Conservation (phyloP, 2,329 filamentous ascomycete species). For the Colletotrichum falcatum region DNA sequence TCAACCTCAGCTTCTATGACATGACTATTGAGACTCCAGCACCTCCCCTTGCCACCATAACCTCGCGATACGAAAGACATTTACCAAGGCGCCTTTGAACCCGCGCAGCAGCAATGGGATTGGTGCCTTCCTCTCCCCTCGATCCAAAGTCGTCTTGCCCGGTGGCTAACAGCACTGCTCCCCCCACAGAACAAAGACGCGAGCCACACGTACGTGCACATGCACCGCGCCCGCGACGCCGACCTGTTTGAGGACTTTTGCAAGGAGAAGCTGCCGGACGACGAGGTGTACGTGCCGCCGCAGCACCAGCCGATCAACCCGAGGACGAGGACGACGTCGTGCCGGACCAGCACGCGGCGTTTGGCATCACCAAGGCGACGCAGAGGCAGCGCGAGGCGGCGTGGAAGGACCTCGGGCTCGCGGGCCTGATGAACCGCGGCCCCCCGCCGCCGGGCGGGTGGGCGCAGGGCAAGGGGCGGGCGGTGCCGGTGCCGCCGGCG, state of each 20-base stretch:
- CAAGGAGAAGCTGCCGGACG: slow-evolving; percentile 76
- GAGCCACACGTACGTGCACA: slow-evolving; percentile 79
- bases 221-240: slow-evolving; percentile 77
- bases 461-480: slow-evolving; percentile 42
- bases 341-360: slow-evolving; percentile 88
- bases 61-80: background rate
- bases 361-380: slow-evolving; percentile 85
- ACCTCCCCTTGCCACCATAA: background rate
- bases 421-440: slow-evolving; percentile 75
- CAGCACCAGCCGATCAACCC: slow-evolving; percentile 84
- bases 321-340: slow-evolving; percentile 92
- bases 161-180: background rate
- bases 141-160: background rate
- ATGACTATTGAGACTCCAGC: background rate
- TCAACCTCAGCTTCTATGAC: background rate
- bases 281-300: slow-evolving; percentile 85
- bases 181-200: slow-evolving; percentile 77
- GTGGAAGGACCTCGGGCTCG: slow-evolving; percentile 84
- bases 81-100: background rate
- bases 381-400: slow-evolving; percentile 77
- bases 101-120: slow-evolving; percentile 15
- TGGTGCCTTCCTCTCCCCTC: slow-evolving; percentile 2
- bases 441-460: slow-evolving; percentile 49
- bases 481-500: slow-evolving; percentile 41
- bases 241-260: slow-evolving; percentile 83